Evolutionary conservation across 306 rosid genomes (phyloP), one percentile per base, ranked within the genome.

Genomic region (Medicago arabica): DNA sequence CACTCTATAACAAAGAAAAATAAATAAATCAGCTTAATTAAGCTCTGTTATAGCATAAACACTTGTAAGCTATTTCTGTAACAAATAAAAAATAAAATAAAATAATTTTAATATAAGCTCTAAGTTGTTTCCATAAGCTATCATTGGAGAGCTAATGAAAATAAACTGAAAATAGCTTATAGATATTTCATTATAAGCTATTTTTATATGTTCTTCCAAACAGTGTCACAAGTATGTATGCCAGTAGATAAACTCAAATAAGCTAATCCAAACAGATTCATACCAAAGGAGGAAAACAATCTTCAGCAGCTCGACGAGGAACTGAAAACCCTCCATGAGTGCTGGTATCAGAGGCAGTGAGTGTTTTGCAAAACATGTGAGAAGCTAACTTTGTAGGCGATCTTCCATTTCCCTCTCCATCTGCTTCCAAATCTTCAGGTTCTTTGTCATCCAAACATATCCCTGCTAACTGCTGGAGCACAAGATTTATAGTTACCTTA

Each of bases 281-380:
- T 25, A 91, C 98, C 97, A 94, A 81, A 55, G 97, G 96, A 75
- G 97, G 98, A 74, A 94, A 94, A 81, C 98, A 94, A 83, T 94
- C 98, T 81, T 94, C 98, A 16, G 98, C 98, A 46, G 98, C 98
- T 84, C 98, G 78, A 38, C 98, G 96, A 76, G 98, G 98, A 73
- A 94, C 98, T 9, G 98, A 94, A 81, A 94, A 94, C 39, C 98
- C 98, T 41, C 98, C 98, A 46, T 94, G 98, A 44, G 96, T 94
- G 83, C 98, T 94, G 55, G 98, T 94, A 70, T 94, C 98, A 50
- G 97, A 94, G 28, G 98, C 98, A 23, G 98, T 94, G 57, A 94
- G 98, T 18, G 98, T 94, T 72, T 94, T 94, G 89, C 98, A 94
- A 79, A 94, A 94, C 97, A 94, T 94, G 74, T 94, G 98, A 83